Percentiles rank a stretch among this genome's conserved stretches.
These are phyloP conservation scores for Physcomitrium patens DNA, from an alignment of 225 moss, liverwort and hornwort genomes.

Conservation along the genomic window DNA sequence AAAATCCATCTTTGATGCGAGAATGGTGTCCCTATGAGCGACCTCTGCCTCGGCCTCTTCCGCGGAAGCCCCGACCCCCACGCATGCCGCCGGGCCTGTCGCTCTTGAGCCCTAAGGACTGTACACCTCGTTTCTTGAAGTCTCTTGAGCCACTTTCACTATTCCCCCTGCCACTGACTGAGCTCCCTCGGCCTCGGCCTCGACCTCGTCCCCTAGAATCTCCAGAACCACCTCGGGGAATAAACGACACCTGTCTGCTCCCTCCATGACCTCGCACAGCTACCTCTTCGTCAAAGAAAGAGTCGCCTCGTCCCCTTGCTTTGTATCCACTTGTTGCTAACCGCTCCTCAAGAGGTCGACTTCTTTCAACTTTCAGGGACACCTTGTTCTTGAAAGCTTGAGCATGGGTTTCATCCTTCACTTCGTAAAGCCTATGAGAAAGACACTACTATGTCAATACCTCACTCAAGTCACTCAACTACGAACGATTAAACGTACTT, in stretches of 20 bases:
- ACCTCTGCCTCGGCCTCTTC: constrained; percentile 64
- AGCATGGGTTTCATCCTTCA: constrained; percentile 88
- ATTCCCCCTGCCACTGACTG: constrained; percentile 20
- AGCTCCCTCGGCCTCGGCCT: constrained; percentile 23
- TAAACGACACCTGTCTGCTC: constrained; percentile 81
- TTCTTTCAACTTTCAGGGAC: constrained; percentile 66
- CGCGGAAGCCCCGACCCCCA: constrained; percentile 40
- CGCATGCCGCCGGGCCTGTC: constrained; percentile 44
- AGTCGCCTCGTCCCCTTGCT: constrained; percentile 32
- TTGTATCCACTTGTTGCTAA: constrained; percentile 41
- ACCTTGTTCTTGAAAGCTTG: constrained; percentile 84
- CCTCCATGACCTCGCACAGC: constrained; percentile 70
- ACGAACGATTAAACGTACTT: background rate
- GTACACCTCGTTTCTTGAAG: constrained; percentile 69
- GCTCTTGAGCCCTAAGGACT: constrained; percentile 72
- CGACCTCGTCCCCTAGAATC: constrained; percentile 37
- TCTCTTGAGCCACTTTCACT: constrained; percentile 35
- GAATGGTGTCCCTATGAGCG: constrained; percentile 27
- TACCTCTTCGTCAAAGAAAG: constrained; percentile 45
- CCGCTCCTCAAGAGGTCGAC: constrained; percentile 68
- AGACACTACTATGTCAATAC: constrained; percentile 14
- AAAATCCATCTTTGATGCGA: background rate
- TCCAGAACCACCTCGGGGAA: constrained; percentile 46
- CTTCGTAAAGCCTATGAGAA: constrained; percentile 68
- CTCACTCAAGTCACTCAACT: background rate